Evolutionary conservation across 225 moss, liverwort and hornwort genomes (phyloP).

Genomic region (Lunularia cruciata): DNA sequence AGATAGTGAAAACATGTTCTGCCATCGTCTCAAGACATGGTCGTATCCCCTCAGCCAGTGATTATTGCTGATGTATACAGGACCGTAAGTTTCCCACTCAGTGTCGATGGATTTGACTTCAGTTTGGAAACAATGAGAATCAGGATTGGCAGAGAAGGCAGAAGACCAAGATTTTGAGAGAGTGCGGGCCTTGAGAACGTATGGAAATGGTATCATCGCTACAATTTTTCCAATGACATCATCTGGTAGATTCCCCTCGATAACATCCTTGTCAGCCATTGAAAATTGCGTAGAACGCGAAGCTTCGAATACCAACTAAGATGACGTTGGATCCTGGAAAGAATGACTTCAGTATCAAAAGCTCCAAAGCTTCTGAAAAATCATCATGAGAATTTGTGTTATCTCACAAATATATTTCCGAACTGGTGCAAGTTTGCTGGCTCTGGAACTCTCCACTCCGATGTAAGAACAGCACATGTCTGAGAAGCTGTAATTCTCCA

Average conservation of each 20-base stretch:
- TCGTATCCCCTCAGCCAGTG: not conserved
- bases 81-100: not conserved
- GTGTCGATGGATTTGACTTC: not conserved
- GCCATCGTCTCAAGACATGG: not conserved
- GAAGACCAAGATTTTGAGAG: not conserved
- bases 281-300: too few species aligned
- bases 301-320: too few species aligned
- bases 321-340: too few species aligned
- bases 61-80: not conserved
- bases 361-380: too few species aligned
- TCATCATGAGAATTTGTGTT: too few species aligned
- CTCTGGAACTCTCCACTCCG: too few species aligned
- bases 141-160: not conserved
- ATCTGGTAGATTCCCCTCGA: not conserved
- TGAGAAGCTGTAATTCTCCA: too few species aligned
- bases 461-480: too few species aligned
- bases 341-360: too few species aligned
- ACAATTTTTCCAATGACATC: not conserved
- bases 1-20: not conserved
- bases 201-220: constrained; percentile 1
- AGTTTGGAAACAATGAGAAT: not conserved
- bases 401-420: too few species aligned
- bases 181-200: not conserved
- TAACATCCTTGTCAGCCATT: not conserved
- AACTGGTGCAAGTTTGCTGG: too few species aligned